Base-by-base conservation (phyloP, 2,329 filamentous ascomycete genomes). In the Fusarium coicis region DNA sequence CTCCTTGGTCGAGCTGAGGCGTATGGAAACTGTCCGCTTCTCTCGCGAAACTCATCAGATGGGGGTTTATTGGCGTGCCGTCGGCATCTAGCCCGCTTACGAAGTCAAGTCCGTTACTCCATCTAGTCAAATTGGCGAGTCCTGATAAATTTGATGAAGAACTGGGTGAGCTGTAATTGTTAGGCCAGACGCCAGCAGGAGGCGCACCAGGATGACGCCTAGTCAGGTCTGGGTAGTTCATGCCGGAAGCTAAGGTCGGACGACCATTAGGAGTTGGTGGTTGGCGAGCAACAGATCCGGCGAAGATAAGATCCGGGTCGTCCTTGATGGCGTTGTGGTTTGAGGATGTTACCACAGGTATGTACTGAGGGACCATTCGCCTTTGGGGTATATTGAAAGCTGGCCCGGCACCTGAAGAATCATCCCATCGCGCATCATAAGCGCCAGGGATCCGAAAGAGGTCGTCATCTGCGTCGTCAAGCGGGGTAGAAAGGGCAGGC, bases 1-100 rank as follows among this genome's bases (percentile, higher is more conserved):
- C 92, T 66, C 92, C 87, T n/a, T 87, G 80, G 4, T 81, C 83
- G 58, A 84, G 79, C 39, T 80, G 76, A 15, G 84, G 79, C 62
- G 85, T 82, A 10, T 84, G 79, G 23, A 80, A 78, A 23, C 78
- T 77, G 30, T 53, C 34, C 39, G 40, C 15, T 59, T 83, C 81
- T 30, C 82, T 73, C 34, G 85, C 53, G 44, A 80, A 80, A 55
- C 77, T 73, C n/a, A 73, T 65, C 12, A 86, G 54, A 11, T 80
- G 77, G 7, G 78, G 65, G 11, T 79, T 71, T 10, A 87, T 74
- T 1, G 83, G 76, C 28, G 82, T 79, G 4, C 85, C 84, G n/a
- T 74, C 66, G 1, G 56, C 75, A 59, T 86, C 82, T 9, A 80
- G 53, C 37, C 83, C 77, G 23, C 76, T 80, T 4, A 72, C 63